Evolutionary conservation across 257 asterid genomes (phyloP), one percentile per base, ranked within the genome.

Genomic region (Fraxinus americana): DNA sequence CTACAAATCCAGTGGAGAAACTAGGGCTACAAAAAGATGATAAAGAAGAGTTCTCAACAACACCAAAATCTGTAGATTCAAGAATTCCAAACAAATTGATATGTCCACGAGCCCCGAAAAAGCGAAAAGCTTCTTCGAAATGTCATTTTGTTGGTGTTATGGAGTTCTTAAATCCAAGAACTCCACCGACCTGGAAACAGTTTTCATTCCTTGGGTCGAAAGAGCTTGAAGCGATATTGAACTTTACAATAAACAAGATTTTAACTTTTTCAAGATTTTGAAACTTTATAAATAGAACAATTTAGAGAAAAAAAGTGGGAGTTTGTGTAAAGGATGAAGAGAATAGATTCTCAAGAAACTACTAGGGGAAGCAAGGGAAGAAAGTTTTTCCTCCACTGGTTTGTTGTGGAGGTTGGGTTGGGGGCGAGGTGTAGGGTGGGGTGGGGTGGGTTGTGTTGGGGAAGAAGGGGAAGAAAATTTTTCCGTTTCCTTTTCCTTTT

Each of bases 41-140:
- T 1, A 67, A 82, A 41, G 38, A 35, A 11, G 65, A 43, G 5
- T 63, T 23, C 65, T 82, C 77, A 13, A 81, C 77, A 12, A 87
- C 91, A 17, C 91, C 91, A 43, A 85, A 81, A 11, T 83, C 87
- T 16, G 88, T 76, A 29, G 86, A 74, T 45, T 81, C 89, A 39
- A 85, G 75, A 81, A 81, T 79, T n/a, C 67, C 84, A 7, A 67
- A 39, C 12, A 82, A 19, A 72, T 30, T 72, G 27, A 67, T 70
- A 17, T 87, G 89, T 72, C 91, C 91, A 5, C 87, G 87, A 0
- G 81, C 91, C 67, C 88, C 89, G 0, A 85, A 80, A 79, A 87
- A 87, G 82, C 79, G 88, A 75, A 87, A 83, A 73, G n/a, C 88
- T 7, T 71, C 89, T 50, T 75, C 87, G 73, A 84, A 71, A 74